Base-by-base conservation (phyloP, 768 basidiomycete species). In the Hydnum rufescens region DNA sequence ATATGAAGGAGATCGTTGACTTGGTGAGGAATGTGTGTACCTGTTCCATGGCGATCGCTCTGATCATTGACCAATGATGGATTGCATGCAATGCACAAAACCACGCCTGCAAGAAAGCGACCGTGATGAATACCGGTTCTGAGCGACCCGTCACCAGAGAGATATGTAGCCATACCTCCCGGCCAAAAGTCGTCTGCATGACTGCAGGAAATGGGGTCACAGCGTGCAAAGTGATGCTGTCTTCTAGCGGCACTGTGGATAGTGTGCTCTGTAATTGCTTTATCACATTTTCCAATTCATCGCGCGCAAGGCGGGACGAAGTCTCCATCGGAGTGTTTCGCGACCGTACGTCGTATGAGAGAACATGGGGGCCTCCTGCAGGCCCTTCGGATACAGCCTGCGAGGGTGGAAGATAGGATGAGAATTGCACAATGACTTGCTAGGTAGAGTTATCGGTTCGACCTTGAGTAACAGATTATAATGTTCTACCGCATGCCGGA, bases 41-140 rank as follows among this genome's bases (percentile, higher is more conserved):
- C 61, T 84, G 65, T 67, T 89, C 85, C 57, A 83, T 82, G 19
- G 82, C 79, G 55, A 88, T 80, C 16, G 86, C 80, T 50, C 86
- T 80, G 51, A 89, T 82, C 81, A 86, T 86, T 19, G 83, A 85
- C 83, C 83, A 89, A 61, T 89, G 86, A 64, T 89, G 86, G 25
- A 89, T 80, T 42, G 85, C 85, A 60, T 89, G 86, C 30, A 89
- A 65, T 23, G 72, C 77, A n/a, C 77, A 74, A 63, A 89, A 89
- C 86, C 86, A 89, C 18, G 89, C 66, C 84, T 87, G 50, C 42
- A 32, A 29, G 39, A 19, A 25, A 23, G 29, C 44, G 42, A 22
- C 30, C 8, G 46, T 32, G 42, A 65, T 19, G n/a, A 3, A 54
- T 26, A 6, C 22, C 16, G 2, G 19, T 42, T 30, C 23, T 29